A percentile compares a stretch with the other conserved stretches of the same genome.
These are phyloP conservation scores for Whalleya microplaca DNA, from an alignment of 2,329 filamentous ascomycete genomes.

Conservation along the genomic window DNA sequence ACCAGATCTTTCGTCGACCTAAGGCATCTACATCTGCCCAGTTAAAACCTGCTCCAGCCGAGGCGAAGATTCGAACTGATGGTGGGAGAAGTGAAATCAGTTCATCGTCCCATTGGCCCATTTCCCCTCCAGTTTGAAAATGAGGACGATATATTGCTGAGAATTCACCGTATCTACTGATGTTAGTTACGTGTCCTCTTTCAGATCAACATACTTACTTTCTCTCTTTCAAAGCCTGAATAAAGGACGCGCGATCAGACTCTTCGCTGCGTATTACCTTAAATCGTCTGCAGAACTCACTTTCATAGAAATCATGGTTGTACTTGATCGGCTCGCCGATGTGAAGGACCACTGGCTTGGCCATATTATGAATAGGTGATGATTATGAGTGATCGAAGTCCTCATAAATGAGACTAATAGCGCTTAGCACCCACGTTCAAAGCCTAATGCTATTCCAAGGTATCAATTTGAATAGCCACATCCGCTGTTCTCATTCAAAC, in stretches of 20 bases:
- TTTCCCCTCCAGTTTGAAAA: conserved; percentile 67
- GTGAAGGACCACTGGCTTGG: conserved; percentile 35
- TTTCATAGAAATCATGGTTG: conserved; percentile 36
- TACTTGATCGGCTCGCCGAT: conserved; percentile 39
- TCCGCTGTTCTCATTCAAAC: no score
- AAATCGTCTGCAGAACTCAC: conserved; percentile 34
- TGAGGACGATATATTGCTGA: conserved; percentile 58
- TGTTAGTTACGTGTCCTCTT: no score
- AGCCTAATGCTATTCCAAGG: no score
- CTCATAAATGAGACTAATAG: no score
- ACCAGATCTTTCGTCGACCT: background rate
- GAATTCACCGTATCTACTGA: conserved; percentile 39
- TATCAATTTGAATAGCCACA: no score
- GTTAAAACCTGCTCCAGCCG: conserved; percentile 65
- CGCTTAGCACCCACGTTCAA: no score
- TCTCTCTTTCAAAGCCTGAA: conserved; percentile 41
- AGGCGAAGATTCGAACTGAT: conserved; percentile 60
- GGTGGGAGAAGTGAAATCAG: conserved; percentile 57
- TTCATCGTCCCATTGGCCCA: conserved; percentile 65
- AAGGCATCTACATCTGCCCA: conserved; percentile 58
- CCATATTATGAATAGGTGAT: no score
- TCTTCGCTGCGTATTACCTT: conserved; percentile 44
- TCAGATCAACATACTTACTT: conserved; percentile 33
- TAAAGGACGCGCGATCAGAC: conserved; percentile 42
- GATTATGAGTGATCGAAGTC: no score